Evolutionary conservation across 371 early-diverging fungal species (phyloP), one percentile per base, ranked within the genome.

Genomic region (Rhizomucor miehei): DNA sequence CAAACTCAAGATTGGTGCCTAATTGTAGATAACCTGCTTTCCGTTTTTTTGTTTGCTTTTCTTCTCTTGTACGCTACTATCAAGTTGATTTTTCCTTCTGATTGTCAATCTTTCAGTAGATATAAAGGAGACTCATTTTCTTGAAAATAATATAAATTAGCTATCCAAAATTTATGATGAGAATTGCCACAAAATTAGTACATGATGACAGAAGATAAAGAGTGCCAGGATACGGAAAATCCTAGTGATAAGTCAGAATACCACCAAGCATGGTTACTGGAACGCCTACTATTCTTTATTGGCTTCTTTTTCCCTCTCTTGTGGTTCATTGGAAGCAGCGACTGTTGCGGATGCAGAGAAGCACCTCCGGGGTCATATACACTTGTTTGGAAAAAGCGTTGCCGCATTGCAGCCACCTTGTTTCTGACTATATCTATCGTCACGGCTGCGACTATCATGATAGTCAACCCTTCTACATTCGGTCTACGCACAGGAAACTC

Each of bases 1-100:
- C 54, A 75, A 87, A 62, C 51, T 82, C 25, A 85, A 87, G 73
- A 65, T 86, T 51, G 61, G 58, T 49, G 62, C 62, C 47, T 70
- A 63, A 61, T 29, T 29, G 29, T 29, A 29, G 41, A 16, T 41
- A 41, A 41, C 19, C n/a, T 19, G 19, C 19, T 6, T 16, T 41
- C 41, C 11, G 11, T 16, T 19, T 41, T 41, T 41, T 41, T 41
- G 2, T 16, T 5, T 19, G 4, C 6, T 44, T 67, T 6, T 19
- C 6, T 25, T 14, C 8, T 29, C 29, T 29, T 29, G 3, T 29
- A 29, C 8, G 29, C 29, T 29, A 3, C 8, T 29, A 5, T 29
- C 29, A 29, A 29, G 3, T 5, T 8, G 29, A 29, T 29, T 29
- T 29, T 29, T 29, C 29, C 3, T 29, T 29, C 8, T 29, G 29